These are phyloP conservation scores for Cyclanthera cordifolia DNA, from an alignment of 306 rosid genomes.

Conservation along the genomic window DNA sequence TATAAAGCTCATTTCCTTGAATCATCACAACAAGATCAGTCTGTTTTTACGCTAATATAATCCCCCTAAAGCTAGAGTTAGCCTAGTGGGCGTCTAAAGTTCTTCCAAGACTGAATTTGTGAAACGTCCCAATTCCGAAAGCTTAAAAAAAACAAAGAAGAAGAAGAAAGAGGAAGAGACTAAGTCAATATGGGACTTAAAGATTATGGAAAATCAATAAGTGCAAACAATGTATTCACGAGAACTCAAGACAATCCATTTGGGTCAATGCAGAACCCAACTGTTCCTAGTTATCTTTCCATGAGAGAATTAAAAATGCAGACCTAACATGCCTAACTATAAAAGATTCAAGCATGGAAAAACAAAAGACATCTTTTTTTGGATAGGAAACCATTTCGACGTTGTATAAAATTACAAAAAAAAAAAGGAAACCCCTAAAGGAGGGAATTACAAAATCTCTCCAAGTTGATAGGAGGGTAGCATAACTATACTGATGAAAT, in stretches of 20 bases:
- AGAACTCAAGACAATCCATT: too few species aligned
- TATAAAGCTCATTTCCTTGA: background rate
- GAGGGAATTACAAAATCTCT: too few species aligned
- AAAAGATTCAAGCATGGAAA: background rate
- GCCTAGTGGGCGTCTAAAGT: background rate
- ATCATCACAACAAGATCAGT: background rate
- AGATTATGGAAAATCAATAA: too few species aligned
- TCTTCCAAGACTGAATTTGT: background rate
- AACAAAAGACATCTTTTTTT: too few species aligned
- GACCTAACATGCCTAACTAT: background rate
- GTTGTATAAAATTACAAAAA: too few species aligned
- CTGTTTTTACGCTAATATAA: background rate
- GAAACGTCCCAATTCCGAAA: background rate
- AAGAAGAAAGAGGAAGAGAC: too few species aligned
- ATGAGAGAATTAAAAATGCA: background rate
- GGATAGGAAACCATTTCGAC: too few species aligned
- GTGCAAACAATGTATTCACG: too few species aligned
- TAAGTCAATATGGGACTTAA: too few species aligned
- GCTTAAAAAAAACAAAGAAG: background rate
- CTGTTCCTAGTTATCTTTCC: background rate
- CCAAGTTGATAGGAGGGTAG: too few species aligned
- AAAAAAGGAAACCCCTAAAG: too few species aligned
- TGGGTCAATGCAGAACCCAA: background rate
- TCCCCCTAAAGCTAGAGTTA: background rate
- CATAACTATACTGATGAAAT: too few species aligned